A percentile compares a stretch with the other conserved stretches of the same genome.
Evolutionary conservation across 768 basidiomycete genomes (phyloP).

Genomic region (Amanita exitialis): DNA sequence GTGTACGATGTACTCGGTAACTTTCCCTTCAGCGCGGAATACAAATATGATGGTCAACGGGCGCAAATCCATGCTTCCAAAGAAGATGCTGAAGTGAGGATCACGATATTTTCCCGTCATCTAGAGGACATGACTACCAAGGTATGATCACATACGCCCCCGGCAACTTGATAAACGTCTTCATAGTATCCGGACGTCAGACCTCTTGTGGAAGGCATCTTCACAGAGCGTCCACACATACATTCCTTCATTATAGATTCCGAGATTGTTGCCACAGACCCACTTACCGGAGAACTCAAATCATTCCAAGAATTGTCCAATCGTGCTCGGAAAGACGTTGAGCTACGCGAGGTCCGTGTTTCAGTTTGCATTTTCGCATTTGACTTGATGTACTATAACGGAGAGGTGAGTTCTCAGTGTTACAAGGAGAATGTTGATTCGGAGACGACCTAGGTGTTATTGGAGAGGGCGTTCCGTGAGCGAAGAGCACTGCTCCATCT

Average conservation of each 20-base stretch:
- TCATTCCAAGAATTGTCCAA: constrained; percentile 86
- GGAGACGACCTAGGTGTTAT: constrained; percentile 39
- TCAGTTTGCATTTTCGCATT: constrained; percentile 81
- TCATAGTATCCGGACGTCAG: constrained; percentile 76
- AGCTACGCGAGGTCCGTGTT: constrained; percentile 63
- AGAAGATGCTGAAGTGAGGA: constrained; percentile 17
- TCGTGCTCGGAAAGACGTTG: constrained; percentile 76
- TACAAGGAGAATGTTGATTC: background rate
- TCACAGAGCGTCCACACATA: constrained; percentile 29
- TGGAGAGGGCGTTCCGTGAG: constrained; percentile 59
- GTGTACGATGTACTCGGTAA: constrained; percentile 64
- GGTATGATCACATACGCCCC: constrained; percentile 23
- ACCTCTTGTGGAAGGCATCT: constrained; percentile 41
- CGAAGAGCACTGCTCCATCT: constrained; percentile 56
- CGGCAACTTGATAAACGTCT: constrained; percentile 1
- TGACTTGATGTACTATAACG: constrained; percentile 83
- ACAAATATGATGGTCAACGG: constrained; percentile 86
- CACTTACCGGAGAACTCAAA: constrained; percentile 45
- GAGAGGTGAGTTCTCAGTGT: constrained; percentile 39
- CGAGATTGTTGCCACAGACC: constrained; percentile 82
- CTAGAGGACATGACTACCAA: constrained; percentile 91
- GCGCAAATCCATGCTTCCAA: constrained; percentile 65
- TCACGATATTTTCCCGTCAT: constrained; percentile 80
- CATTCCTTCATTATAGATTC: constrained; percentile 71
- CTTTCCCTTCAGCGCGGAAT: constrained; percentile 73